phyloP scores from a whole-genome alignment of 2,329 filamentous ascomycete genomes.

The Gnomoniopsis sp. region DNA sequence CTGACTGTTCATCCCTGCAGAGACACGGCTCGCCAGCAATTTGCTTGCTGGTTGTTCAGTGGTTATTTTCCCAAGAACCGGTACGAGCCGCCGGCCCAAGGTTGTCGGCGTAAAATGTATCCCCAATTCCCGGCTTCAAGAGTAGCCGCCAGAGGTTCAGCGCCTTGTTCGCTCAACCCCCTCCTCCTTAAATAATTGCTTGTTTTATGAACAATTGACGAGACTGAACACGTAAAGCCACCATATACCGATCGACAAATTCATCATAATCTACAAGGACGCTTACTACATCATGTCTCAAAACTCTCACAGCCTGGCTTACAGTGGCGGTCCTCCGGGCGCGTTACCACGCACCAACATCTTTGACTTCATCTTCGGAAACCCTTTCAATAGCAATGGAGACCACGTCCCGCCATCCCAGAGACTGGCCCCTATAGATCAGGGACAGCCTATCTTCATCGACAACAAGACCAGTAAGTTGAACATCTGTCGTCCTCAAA shows the following conservation, averaged over 20 bases:
- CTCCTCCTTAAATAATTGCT: background rate
- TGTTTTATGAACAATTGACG: background rate
- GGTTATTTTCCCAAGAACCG: background rate
- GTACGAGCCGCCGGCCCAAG: constrained; percentile 13
- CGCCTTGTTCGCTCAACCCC: background rate
- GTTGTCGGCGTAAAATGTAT: background rate
- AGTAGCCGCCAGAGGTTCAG: background rate
- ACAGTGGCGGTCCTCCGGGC: constrained; percentile 21
- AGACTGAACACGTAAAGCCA: background rate
- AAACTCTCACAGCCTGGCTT: constrained; percentile 14
- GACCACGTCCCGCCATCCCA: constrained; percentile 28
- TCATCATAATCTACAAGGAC: background rate
- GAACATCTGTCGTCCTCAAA: background rate
- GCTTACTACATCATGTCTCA: background rate
- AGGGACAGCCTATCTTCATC: constrained; percentile 34
- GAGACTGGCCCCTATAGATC: constrained; percentile 29
- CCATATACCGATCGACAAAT: background rate
- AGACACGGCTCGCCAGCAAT: too few species aligned
- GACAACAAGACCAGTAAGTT: constrained; percentile 36
- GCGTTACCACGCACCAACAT: constrained; percentile 26
- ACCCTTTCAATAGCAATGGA: constrained; percentile 32
- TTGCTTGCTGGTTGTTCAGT: background rate
- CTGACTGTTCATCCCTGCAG: background rate
- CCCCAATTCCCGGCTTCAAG: background rate
- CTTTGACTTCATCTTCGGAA: constrained; percentile 36